phyloP scores from a whole-genome alignment of 805 yeast genomes.

The Blastobotrys parvus region DNA sequence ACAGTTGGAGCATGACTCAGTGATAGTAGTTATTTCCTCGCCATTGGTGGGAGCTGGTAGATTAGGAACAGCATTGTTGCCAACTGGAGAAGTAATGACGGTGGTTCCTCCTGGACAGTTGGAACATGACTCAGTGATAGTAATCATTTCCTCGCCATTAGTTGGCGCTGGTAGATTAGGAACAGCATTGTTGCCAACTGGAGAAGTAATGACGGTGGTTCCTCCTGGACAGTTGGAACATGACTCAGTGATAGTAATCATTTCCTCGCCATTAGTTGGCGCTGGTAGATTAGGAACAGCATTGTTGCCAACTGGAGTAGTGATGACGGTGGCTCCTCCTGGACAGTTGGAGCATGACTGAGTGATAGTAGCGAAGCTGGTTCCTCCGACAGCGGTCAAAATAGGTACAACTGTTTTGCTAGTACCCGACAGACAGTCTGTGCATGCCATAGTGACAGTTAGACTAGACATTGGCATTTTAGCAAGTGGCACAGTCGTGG shows the following conservation, averaged over 20 bases:
- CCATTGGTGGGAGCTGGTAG: neutral
- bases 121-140: neutral
- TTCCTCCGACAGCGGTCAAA: too few relatives aligned
- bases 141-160: neutral
- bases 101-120: neutral
- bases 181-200: too few relatives aligned
- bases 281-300: too few relatives aligned
- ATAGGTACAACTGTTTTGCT: neutral
- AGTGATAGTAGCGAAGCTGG: slow-evolving; percentile 2
- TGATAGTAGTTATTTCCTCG: neutral
- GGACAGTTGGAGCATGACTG: neutral
- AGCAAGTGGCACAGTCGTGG: neutral
- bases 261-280: neutral
- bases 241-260: neutral
- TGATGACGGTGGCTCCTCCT: neutral
- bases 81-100: neutral
- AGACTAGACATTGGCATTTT: neutral
- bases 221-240: neutral
- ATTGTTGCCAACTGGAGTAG: neutral
- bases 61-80: too few relatives aligned
- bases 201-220: neutral
- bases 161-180: too few relatives aligned
- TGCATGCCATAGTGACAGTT: slow-evolving; percentile 10
- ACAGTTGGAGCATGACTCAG: neutral
- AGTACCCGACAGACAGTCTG: neutral